Percentiles rank a stretch among this genome's conserved stretches.
Evolutionary conservation across 2,329 filamentous ascomycete species (phyloP).

Genomic region (Alternaria consortialis): DNA sequence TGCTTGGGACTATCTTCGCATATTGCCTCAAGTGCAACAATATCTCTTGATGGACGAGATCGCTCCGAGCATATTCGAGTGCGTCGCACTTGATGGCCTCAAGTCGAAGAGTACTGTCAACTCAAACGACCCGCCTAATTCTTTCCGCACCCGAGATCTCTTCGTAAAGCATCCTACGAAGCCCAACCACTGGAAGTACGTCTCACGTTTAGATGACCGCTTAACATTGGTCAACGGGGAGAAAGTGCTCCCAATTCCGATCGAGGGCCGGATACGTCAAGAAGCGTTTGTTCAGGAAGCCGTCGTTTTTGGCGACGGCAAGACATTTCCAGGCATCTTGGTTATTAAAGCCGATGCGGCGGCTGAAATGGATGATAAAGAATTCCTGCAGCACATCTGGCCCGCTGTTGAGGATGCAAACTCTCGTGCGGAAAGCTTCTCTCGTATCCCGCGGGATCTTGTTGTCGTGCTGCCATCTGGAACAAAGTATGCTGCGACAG

Average conservation of each 20-base stretch:
- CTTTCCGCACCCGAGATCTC: conserved; percentile 62
- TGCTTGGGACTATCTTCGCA: conserved; percentile 68
- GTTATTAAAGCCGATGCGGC: conserved; percentile 62
- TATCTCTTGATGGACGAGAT: conserved; percentile 55
- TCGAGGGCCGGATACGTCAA: conserved; percentile 65
- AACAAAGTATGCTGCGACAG: conserved; percentile 61
- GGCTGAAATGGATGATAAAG: conserved; percentile 52
- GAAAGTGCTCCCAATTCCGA: conserved; percentile 59
- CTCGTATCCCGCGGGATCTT: conserved; percentile 63
- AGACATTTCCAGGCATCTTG: conserved; percentile 62
- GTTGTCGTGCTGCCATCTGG: conserved; percentile 59
- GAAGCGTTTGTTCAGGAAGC: conserved; percentile 64
- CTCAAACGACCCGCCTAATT: conserved; percentile 53
- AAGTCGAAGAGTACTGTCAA: conserved; percentile 55
- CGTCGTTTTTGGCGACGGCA: conserved; percentile 65
- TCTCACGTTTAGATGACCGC: conserved; percentile 58
- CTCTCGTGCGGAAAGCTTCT: conserved; percentile 60
- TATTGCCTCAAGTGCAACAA: conserved; percentile 38
- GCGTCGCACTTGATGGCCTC: conserved; percentile 50
- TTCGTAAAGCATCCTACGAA: conserved; percentile 57
- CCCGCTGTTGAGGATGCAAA: conserved; percentile 63
- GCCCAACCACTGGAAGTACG: conserved; percentile 58
- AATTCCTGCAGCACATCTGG: conserved; percentile 61
- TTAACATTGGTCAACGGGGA: conserved; percentile 61
- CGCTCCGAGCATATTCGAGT: conserved; percentile 53